phyloP scores from a whole-genome alignment of 768 basidiomycete species.

The Lactifluus subvellereus region DNA sequence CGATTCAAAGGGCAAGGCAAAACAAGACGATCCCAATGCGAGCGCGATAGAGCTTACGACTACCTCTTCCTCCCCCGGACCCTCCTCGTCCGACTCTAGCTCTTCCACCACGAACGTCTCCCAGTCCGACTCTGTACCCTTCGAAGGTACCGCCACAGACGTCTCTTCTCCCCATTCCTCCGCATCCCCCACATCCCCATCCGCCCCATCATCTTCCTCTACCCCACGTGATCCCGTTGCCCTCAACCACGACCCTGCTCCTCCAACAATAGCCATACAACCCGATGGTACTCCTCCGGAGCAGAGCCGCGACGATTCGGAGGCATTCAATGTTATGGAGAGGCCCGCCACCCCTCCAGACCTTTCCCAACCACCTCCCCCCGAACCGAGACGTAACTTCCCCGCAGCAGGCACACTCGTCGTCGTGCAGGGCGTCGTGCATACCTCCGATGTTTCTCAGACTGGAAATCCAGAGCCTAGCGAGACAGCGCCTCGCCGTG shows the following conservation, averaged over 20 bases:
- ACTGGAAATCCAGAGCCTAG: conserved; percentile 17
- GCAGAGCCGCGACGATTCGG: background rate
- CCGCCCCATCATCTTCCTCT: background rate
- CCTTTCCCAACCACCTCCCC: conserved; percentile 28
- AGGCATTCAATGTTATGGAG: conserved; percentile 19
- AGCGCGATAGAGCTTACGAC: background rate
- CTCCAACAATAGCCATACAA: background rate
- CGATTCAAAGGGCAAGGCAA: conserved; percentile 12
- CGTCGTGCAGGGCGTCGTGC: conserved; percentile 78
- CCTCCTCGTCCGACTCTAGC: conserved; percentile 12
- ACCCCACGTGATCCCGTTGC: conserved; percentile 18
- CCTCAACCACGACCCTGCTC: conserved; percentile 20
- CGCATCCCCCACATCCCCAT: background rate
- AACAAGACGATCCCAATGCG: background rate
- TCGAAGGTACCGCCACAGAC: conserved; percentile 7
- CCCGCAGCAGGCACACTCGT: conserved; percentile 75
- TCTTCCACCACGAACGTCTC: conserved; percentile 5
- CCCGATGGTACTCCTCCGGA: background rate
- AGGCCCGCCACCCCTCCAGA: conserved; percentile 16
- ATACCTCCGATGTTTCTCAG: conserved; percentile 59
- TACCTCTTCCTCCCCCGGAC: background rate
- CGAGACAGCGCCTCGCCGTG: conserved; percentile 5
- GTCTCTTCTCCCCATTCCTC: conserved; percentile 1
- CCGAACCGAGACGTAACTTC: conserved; percentile 40
- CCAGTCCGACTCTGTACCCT: background rate